These are phyloP conservation scores for Atalantia buxifolia DNA, from an alignment of 345 rosid species.

Conservation along the genomic window DNA sequence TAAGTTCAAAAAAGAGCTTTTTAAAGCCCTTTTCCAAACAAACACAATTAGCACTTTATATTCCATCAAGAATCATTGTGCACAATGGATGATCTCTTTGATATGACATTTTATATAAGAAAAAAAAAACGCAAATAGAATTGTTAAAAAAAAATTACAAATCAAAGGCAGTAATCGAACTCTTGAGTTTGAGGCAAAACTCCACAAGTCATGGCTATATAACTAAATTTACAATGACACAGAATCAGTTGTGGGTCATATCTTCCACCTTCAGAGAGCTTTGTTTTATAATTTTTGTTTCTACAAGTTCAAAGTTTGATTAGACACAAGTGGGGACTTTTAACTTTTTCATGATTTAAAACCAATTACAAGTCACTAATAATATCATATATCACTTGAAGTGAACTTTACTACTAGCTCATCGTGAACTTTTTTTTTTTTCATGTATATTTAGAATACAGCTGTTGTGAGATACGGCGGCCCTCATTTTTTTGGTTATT, in stretches of 20 bases:
- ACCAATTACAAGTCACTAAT: background rate
- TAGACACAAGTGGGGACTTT: constrained; percentile 37
- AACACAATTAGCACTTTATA: constrained; percentile 25
- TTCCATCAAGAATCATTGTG: constrained; percentile 38
- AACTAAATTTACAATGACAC: background rate
- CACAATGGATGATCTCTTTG: constrained; percentile 37
- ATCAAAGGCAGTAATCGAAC: background rate
- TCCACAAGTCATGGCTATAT: constrained; percentile 2
- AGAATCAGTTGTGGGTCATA: constrained; percentile 36
- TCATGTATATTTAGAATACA: no score
- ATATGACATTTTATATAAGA: constrained; percentile 32
- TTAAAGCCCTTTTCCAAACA: constrained; percentile 6
- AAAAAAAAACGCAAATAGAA: background rate
- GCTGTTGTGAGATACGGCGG: no score
- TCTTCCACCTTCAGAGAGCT: constrained; percentile 18
- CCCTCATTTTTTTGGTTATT: no score
- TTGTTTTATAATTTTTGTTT: background rate
- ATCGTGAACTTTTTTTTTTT: no score
- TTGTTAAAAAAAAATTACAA: background rate
- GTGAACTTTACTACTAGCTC: background rate
- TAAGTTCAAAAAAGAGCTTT: constrained; percentile 51
- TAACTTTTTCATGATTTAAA: constrained; percentile 24
- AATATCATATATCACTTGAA: background rate
- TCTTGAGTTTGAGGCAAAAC: constrained; percentile 2
- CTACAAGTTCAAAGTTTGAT: constrained; percentile 29